Evolutionary conservation across 768 basidiomycete species (phyloP).

Genomic region (Pleurotus cornucopiae): DNA sequence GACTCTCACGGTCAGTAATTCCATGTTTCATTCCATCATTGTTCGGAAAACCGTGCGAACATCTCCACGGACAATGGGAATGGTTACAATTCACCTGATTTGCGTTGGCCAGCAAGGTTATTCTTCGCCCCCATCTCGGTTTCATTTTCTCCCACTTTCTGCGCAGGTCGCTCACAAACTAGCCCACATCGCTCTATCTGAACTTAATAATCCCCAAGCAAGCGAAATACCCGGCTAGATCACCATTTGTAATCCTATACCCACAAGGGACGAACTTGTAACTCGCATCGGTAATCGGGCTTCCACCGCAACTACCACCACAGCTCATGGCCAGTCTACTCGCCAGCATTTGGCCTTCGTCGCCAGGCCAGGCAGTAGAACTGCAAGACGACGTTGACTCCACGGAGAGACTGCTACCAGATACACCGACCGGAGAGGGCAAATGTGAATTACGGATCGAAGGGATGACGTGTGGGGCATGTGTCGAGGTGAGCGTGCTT

Average conservation of each 20-base stretch:
- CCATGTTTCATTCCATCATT: neutral
- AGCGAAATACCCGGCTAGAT: neutral
- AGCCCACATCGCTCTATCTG: neutral
- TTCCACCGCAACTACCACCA: neutral
- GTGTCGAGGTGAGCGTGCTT: constrained; percentile 66
- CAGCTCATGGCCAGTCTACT: constrained; percentile 9
- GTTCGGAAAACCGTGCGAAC: constrained; percentile 3
- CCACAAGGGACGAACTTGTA: neutral
- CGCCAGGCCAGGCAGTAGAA: constrained; percentile 14
- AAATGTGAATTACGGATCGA: constrained; percentile 80
- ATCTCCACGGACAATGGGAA: neutral
- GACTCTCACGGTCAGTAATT: no score
- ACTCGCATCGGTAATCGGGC: constrained; percentile 5
- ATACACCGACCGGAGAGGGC: constrained; percentile 24
- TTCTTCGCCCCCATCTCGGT: neutral
- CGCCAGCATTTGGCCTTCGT: constrained; percentile 8
- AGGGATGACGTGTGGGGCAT: constrained; percentile 89
- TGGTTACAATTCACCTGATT: constrained; percentile 5
- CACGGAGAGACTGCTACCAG: constrained; percentile 11
- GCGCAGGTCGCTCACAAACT: constrained; percentile 5
- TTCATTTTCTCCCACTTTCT: neutral
- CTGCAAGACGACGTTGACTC: constrained; percentile 14
- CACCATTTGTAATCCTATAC: neutral
- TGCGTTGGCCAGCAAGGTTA: constrained; percentile 4
- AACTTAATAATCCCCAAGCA: neutral